phyloP scores from a whole-genome alignment of 163 green algal species.

The Scenedesmus sp. region DNA sequence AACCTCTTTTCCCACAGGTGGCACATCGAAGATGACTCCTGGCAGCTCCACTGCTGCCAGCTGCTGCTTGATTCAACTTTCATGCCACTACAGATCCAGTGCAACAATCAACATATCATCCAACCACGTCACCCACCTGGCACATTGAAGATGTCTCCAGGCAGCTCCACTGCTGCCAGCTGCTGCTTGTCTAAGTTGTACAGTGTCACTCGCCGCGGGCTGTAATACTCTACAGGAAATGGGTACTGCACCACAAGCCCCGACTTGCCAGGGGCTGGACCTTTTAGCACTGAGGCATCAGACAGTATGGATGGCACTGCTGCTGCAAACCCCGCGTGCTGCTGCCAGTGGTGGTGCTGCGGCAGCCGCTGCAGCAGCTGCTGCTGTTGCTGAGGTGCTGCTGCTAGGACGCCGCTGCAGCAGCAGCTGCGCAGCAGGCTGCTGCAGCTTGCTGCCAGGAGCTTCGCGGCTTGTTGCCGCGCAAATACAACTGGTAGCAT shows the following conservation, averaged over 20 bases:
- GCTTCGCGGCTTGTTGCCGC: constrained; percentile 6
- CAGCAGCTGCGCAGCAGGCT: background rate
- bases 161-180: constrained; percentile 69
- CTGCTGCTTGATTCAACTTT: constrained; percentile 30
- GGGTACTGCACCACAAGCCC: constrained; percentile 53
- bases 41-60: constrained; percentile 70
- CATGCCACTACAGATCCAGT: background rate
- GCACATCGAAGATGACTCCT: constrained; percentile 82
- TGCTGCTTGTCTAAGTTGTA: constrained; percentile 60
- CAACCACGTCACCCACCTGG: constrained; percentile 86
- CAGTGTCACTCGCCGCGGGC: constrained; percentile 58
- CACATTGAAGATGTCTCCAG: constrained; percentile 81
- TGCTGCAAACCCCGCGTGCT: constrained; percentile 1
- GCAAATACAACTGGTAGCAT: constrained; percentile 3
- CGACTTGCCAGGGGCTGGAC: background rate
- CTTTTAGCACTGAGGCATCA: background rate
- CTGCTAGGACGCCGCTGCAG: constrained; percentile 26
- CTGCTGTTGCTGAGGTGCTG: background rate
- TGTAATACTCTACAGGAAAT: constrained; percentile 63
- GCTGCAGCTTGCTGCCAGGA: background rate
- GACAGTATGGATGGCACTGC: constrained; percentile 1
- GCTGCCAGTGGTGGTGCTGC: background rate
- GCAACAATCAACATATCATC: background rate
- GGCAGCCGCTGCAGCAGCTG: background rate
- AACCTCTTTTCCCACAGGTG: constrained; percentile 86